These are phyloP conservation scores for Erigeron canadensis DNA, from an alignment of 129 eudicot species.

Conservation along the genomic window DNA sequence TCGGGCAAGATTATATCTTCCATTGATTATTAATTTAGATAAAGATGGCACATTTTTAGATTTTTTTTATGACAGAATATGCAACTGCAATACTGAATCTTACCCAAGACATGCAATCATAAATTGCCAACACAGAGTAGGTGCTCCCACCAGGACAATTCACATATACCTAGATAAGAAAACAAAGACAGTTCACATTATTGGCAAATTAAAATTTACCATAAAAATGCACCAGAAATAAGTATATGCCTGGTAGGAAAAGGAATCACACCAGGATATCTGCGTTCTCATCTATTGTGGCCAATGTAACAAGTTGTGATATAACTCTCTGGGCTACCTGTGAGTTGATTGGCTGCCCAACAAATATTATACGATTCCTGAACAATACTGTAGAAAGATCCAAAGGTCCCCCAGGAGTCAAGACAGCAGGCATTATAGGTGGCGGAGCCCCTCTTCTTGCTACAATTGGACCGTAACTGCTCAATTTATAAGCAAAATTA, in stretches of 20 bases:
- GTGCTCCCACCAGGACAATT: conserved; percentile 95
- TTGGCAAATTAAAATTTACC: too few relatives aligned
- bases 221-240: conserved; percentile 10
- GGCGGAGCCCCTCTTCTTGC: conserved; percentile 76
- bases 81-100: conserved; percentile 28
- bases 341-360: conserved; percentile 72
- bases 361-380: conserved; percentile 83
- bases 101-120: conserved; percentile 99
- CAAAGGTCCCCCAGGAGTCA: conserved; percentile 93
- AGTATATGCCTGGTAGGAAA: neutral
- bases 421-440: conserved; percentile 81
- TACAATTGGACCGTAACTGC: conserved; percentile 66
- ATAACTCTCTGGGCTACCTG: conserved; percentile 90
- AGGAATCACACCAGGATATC: conserved; percentile 65
- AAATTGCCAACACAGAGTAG: conserved; percentile 87
- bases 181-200: neutral
- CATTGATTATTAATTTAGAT: neutral
- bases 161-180: conserved; percentile 56
- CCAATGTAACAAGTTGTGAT: conserved; percentile 94
- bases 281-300: conserved; percentile 85
- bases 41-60: neutral
- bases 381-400: conserved; percentile 88
- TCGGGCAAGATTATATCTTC: conserved; percentile 4
- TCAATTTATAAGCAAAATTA: conserved; percentile 4
- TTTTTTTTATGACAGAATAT: conserved; percentile 11